A percentile compares a stretch with the other conserved stretches of the same genome.
Conservation (phyloP, 495 filamentous ascomycete species). For the Hyaloscypha finlandica region DNA sequence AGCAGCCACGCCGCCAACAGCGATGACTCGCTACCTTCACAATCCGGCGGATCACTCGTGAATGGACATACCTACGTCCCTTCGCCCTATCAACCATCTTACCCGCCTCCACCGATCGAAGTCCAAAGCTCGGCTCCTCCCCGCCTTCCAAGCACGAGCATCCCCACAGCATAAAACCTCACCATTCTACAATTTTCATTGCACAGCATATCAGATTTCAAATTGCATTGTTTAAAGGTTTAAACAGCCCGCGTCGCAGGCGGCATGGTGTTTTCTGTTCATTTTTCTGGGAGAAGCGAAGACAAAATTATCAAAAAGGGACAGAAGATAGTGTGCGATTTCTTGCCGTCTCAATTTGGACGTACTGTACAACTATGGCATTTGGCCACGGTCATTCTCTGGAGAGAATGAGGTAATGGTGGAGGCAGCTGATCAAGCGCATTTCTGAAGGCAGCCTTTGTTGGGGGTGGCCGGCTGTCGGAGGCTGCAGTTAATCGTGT, state of each 20-base stretch:
- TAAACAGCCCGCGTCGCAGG: conserved; percentile 2
- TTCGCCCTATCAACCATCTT: conserved; percentile 3
- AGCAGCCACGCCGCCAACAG: conserved; percentile 7
- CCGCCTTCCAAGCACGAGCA: background rate
- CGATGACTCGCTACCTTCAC: conserved; percentile 13
- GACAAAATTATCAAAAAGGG: conserved; percentile 3
- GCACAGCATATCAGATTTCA: background rate
- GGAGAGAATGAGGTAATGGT: background rate
- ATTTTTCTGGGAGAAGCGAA: background rate
- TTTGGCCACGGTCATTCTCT: background rate
- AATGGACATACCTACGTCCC: conserved; percentile 36
- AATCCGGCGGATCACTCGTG: conserved; percentile 22
- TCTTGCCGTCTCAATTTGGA: background rate
- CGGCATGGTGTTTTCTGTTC: background rate
- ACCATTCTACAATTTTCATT: background rate
- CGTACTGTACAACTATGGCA: background rate
- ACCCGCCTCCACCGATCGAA: conserved; percentile 10
- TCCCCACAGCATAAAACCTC: background rate
- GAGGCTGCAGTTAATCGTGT: background rate
- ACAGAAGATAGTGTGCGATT: background rate
- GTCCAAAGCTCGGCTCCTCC: conserved; percentile 1
- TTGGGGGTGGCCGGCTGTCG: background rate
- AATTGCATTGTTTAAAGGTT: conserved; percentile 9
- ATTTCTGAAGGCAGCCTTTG: background rate
- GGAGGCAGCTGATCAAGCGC: background rate